phyloP scores from a whole-genome alignment of 441 rosid species.

The Pelargonium fulgidum region DNA sequence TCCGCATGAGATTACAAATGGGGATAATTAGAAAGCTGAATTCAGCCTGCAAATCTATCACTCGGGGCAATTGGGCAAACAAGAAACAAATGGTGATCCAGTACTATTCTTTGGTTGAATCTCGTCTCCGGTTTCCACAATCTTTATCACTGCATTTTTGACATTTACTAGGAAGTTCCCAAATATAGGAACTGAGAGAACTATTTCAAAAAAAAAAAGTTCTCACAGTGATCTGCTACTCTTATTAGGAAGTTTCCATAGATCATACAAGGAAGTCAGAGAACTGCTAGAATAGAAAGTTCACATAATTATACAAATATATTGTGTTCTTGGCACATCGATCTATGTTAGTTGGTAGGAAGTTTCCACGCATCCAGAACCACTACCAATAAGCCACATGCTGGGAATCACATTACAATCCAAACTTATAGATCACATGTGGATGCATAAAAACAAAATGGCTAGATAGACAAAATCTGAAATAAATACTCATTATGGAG shows the following conservation, averaged over 20 bases:
- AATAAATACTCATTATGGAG: not conserved
- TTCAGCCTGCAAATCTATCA: not conserved
- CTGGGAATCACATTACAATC: not conserved
- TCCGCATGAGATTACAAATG: not conserved
- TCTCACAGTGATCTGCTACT: too few species aligned
- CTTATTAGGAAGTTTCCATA: slow-evolving; percentile 15
- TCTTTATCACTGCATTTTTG: not conserved
- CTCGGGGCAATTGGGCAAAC: not conserved
- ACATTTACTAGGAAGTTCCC: too few species aligned
- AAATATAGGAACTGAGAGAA: too few species aligned
- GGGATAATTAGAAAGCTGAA: not conserved
- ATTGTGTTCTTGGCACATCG: slow-evolving; percentile 8
- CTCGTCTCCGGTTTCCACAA: not conserved
- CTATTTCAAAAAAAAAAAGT: too few species aligned
- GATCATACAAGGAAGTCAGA: slow-evolving; percentile 8
- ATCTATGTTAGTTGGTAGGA: slow-evolving; percentile 7
- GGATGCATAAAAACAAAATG: not conserved
- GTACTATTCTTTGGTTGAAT: not conserved
- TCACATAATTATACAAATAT: not conserved
- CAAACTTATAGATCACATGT: not conserved
- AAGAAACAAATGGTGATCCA: not conserved
- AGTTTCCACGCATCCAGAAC: slow-evolving; percentile 11
- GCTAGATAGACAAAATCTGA: not conserved
- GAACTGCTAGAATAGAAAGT: not conserved
- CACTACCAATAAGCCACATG: too few species aligned